These are phyloP conservation scores for Fusarium cicatricum DNA, from an alignment of 2,329 filamentous ascomycete species.

Conservation along the genomic window DNA sequence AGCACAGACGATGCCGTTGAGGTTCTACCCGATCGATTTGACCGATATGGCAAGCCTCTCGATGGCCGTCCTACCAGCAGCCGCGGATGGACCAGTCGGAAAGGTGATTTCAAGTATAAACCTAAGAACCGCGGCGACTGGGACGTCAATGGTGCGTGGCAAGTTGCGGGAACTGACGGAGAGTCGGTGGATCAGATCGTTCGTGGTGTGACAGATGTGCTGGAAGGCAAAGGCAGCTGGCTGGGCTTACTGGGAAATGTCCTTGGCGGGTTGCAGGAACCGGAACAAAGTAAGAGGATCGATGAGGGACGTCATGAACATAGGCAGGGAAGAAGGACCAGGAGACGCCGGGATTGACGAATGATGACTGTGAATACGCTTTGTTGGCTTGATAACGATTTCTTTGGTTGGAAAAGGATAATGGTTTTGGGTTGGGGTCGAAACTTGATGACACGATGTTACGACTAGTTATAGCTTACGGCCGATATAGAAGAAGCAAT, in stretches of 20 bases:
- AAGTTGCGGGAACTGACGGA: slow-evolving; percentile 54
- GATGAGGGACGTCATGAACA: slow-evolving; percentile 32
- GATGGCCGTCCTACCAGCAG: slow-evolving; percentile 33
- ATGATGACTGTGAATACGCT: slow-evolving; percentile 28
- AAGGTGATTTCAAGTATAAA: slow-evolving; percentile 54
- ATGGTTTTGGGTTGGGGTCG: slow-evolving; percentile 23
- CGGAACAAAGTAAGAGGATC: slow-evolving; percentile 15
- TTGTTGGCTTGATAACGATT: slow-evolving; percentile 18
- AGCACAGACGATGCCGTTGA: slow-evolving; percentile 52
- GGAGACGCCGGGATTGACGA: slow-evolving; percentile 34
- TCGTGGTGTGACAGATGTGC: slow-evolving; percentile 39
- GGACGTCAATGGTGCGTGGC: slow-evolving; percentile 54
- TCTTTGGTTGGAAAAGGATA: slow-evolving; percentile 28
- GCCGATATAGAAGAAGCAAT: slow-evolving; percentile 39
- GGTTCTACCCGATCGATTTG: slow-evolving; percentile 57
- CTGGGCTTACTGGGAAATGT: slow-evolving; percentile 44
- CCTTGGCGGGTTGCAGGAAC: slow-evolving; percentile 36
- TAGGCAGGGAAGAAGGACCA: slow-evolving; percentile 20
- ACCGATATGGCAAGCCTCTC: slow-evolving; percentile 53
- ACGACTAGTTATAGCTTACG: slow-evolving; percentile 40
- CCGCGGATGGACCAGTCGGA: slow-evolving; percentile 47
- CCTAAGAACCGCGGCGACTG: slow-evolving; percentile 45
- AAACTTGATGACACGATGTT: slow-evolving; percentile 34
- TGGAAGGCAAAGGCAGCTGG: slow-evolving; percentile 46
- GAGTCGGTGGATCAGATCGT: slow-evolving; percentile 50